Base-by-base conservation (phyloP, 2,329 filamentous ascomycete species). In the Exserohilum turcica region DNA sequence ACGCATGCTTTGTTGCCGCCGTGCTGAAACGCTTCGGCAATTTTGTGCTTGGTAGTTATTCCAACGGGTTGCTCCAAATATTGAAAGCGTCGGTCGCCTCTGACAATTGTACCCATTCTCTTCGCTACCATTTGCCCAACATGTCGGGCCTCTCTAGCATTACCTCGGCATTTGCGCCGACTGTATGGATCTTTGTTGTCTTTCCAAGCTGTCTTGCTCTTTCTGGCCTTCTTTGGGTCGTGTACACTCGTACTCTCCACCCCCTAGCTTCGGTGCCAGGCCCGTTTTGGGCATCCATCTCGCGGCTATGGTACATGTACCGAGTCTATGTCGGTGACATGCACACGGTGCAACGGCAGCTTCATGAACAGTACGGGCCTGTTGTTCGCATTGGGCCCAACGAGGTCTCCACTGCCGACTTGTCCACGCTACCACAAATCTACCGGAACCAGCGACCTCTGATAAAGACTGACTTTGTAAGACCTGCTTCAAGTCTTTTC, bases 381-480 rank as follows among this genome's bases (percentile, higher is more conserved):
- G 71, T 82, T 3, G 77, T 82, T 13, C 76, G 80, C 8, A 68
- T 80, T 42, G 74, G 71, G 1, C 79, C 80, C 2, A 72, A 79
- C 51, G 78, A 82, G 44, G 54, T 62, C 19, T 47, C 46, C 3
- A 49, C 38, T 19, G 38, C 46, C 5, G 46, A 49, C 4, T 18
- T 36, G 19, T 16, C 29, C 6, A 38, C 46, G 12, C 13, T 49
- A 9, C 31, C 46, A 2, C 43, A 53, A 10, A 62, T 65, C 24
- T 65, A 66, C 43, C 53, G 39, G 7, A 43, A 52, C 19, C 57
- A 60, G 10, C 52, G 42, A 16, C 57, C 59, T 8, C 55, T 61
- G 10, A 44, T 50, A 21, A 66, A 66, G 21, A 63, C 59, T 1
- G 60, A 59, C 37, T 61, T 52, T 66, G 39, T 42, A 42, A 29